Evolutionary conservation across 2,329 filamentous ascomycete species (phyloP).

Genomic region (Lecanosticta acicola): DNA sequence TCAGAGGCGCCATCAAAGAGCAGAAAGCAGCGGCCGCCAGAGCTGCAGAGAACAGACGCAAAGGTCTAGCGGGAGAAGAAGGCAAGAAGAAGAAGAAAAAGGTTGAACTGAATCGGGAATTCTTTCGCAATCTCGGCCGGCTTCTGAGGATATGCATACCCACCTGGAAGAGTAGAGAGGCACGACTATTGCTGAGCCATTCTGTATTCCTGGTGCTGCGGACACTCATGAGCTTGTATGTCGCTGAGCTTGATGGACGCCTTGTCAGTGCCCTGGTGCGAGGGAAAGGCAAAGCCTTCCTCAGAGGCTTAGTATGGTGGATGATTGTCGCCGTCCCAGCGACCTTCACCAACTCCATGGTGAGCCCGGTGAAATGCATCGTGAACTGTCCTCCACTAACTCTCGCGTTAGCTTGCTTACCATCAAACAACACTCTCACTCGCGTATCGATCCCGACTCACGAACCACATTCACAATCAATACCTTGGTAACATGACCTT

Average conservation of each 20-base stretch:
- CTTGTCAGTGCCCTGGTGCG: constrained; percentile 89
- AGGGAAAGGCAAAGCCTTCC: constrained; percentile 83
- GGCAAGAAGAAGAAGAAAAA: constrained; percentile 58
- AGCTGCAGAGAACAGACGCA: constrained; percentile 53
- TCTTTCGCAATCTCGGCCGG: constrained; percentile 69
- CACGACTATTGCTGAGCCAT: constrained; percentile 79
- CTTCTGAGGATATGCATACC: constrained; percentile 84
- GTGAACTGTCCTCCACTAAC: constrained; percentile 35
- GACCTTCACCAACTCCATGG: constrained; percentile 96
- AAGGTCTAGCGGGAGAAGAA: constrained; percentile 34
- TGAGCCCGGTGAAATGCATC: constrained; percentile 40
- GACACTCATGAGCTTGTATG: constrained; percentile 89
- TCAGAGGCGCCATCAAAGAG: constrained; percentile 85
- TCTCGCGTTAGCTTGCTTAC: constrained; percentile 63
- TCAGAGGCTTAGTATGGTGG: constrained; percentile 91
- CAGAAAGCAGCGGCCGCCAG: constrained; percentile 78
- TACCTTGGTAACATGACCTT: constrained; percentile 98
- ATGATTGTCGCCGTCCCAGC: constrained; percentile 95
- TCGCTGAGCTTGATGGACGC: constrained; percentile 89
- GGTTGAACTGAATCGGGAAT: constrained; percentile 88
- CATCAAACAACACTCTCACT: constrained; percentile 93
- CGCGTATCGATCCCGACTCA: constrained; percentile 86
- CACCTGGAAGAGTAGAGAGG: constrained; percentile 82
- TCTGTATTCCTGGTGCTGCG: constrained; percentile 86
- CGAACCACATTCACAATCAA: constrained; percentile 90